Conservation (phyloP, 768 basidiomycete species). For the Terana coerulea region DNA sequence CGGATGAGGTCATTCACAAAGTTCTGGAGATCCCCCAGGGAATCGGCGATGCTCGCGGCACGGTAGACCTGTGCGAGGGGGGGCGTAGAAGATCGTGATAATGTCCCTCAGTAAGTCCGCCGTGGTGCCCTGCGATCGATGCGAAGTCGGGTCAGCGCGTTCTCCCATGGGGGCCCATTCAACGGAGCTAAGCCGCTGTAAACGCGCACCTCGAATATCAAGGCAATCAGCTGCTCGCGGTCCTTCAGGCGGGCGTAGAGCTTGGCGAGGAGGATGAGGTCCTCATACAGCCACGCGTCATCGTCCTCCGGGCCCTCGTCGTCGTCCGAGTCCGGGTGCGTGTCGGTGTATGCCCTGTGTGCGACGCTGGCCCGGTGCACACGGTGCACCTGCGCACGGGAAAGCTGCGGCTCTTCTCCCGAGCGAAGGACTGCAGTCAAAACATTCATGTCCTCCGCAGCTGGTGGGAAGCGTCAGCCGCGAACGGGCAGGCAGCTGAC, state of each 20-base stretch:
- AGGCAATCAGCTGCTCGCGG: constrained; percentile 85
- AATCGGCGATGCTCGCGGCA: constrained; percentile 96
- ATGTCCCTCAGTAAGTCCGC: constrained; percentile 96
- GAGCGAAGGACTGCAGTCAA: constrained; percentile 79
- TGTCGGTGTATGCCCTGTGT: constrained; percentile 70
- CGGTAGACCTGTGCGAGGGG: constrained; percentile 95
- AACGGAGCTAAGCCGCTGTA: neutral
- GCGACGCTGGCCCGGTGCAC: constrained; percentile 77
- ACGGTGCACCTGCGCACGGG: constrained; percentile 74
- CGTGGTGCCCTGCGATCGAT: constrained; percentile 70
- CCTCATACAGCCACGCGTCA: constrained; percentile 95
- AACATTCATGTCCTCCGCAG: constrained; percentile 66
- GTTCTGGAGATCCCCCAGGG: constrained; percentile 83
- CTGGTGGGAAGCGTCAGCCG: constrained; percentile 31
- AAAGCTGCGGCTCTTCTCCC: constrained; percentile 68
- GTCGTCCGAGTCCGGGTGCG: constrained; percentile 79
- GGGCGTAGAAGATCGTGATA: constrained; percentile 97
- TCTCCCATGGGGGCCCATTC: neutral
- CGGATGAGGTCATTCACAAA: constrained; percentile 94
- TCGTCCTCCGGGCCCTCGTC: constrained; percentile 93
- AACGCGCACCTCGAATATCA: constrained; percentile 86
- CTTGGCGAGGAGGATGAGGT: constrained; percentile 75
- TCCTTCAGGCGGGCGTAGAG: constrained; percentile 80
- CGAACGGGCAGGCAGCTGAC: neutral
- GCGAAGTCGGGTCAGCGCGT: neutral